phyloP scores from a whole-genome alignment of 1,284 basidiomycete species.

The Malassezia furfur region DNA sequence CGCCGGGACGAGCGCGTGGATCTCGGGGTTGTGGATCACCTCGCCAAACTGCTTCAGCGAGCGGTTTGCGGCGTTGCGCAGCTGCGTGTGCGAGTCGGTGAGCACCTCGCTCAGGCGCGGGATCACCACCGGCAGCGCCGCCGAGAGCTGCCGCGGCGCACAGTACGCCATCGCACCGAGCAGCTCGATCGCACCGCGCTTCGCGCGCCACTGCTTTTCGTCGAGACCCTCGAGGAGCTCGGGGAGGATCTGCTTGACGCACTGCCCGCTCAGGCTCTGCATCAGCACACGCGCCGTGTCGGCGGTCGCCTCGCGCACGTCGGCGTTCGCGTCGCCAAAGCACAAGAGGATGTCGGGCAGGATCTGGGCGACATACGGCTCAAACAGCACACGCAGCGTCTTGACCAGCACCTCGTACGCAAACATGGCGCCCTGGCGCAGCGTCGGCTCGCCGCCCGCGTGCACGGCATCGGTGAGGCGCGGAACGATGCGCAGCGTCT shows the following conservation, averaged over 20 bases:
- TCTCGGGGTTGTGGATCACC: constrained; percentile 56
- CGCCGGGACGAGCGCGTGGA: constrained; percentile 80
- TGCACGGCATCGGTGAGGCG: constrained; percentile 69
- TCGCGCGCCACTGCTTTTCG: constrained; percentile 97
- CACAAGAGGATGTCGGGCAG: constrained; percentile 74
- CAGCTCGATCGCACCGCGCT: constrained; percentile 96
- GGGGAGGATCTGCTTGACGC: constrained; percentile 84
- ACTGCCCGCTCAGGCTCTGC: constrained; percentile 61
- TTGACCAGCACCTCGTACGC: constrained; percentile 76
- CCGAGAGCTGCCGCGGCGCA: constrained; percentile 85
- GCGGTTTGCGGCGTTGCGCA: constrained; percentile 82
- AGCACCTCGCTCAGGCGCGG: constrained; percentile 87
- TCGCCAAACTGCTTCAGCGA: constrained; percentile 96
- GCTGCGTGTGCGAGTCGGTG: constrained; percentile 95
- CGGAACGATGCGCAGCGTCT: constrained; percentile 69
- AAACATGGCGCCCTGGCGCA: constrained; percentile 88
- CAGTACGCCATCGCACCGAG: constrained; percentile 98
- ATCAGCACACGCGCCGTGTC: constrained; percentile 91
- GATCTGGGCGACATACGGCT: constrained; percentile 80
- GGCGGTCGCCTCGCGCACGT: constrained; percentile 88
- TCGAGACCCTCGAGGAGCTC: constrained; percentile 81
- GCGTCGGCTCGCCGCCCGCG: constrained; percentile 78
- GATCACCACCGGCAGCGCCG: constrained; percentile 91
- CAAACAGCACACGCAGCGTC: constrained; percentile 78
- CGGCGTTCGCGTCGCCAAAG: constrained; percentile 80